Conservation (phyloP, 306 rosid genomes). For the Luffa aegyptiaca region DNA sequence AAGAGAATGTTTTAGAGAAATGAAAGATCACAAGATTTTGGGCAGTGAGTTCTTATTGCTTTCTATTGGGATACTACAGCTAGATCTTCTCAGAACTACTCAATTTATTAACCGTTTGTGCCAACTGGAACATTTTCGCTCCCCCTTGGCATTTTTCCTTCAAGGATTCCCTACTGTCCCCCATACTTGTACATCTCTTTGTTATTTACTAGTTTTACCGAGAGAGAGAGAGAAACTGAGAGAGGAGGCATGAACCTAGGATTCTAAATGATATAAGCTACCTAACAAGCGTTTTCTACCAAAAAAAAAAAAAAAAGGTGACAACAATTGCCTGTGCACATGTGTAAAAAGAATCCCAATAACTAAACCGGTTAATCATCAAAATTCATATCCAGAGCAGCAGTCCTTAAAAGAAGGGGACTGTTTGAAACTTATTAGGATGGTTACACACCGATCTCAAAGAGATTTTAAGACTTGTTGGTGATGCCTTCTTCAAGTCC, state of each 20-base stretch:
- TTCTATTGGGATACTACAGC: neutral
- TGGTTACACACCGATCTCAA: conserved; percentile 51
- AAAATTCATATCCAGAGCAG: neutral
- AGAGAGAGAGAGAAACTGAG: neutral
- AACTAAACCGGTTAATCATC: neutral
- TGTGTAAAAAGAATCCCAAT: neutral
- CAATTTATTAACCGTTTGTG: neutral
- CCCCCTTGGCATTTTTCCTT: neutral
- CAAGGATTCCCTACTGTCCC: neutral
- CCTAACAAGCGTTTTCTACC: neutral
- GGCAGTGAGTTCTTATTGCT: neutral
- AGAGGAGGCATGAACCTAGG: neutral
- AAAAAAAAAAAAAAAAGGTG: neutral
- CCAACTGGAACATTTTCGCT: neutral
- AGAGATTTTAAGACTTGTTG: conserved; percentile 70
- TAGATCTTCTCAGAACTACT: neutral
- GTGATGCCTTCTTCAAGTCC: conserved; percentile 68
- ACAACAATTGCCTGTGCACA: neutral
- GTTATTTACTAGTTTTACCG: neutral
- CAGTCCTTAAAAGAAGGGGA: neutral
- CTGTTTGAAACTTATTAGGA: neutral
- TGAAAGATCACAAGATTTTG: neutral
- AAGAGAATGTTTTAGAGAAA: neutral
- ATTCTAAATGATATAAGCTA: neutral
- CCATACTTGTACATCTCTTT: neutral